Evolutionary conservation across 768 basidiomycete species (phyloP).

Genomic region (Termitomyces sp.): DNA sequence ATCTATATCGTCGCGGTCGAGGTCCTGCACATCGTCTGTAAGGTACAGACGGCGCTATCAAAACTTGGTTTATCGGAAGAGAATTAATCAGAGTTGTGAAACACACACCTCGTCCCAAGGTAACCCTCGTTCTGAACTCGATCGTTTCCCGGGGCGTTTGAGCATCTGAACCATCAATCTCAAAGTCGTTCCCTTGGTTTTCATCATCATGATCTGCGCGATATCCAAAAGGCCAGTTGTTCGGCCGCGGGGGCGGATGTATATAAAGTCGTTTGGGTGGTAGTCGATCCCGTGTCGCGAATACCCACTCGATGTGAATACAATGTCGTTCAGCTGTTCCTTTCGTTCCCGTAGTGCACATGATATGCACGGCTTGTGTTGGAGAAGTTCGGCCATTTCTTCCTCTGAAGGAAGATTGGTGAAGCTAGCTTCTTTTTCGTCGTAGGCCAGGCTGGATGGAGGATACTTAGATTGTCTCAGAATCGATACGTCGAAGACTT

Average conservation of each 20-base stretch:
- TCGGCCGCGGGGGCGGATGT: conserved; percentile 34
- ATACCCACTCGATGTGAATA: conserved; percentile 30
- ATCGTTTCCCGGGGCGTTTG: conserved; percentile 32
- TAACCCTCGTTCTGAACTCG: neutral
- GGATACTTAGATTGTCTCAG: neutral
- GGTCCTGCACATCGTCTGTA: conserved; percentile 22
- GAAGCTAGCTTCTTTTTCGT: conserved; percentile 44
- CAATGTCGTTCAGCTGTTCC: conserved; percentile 19
- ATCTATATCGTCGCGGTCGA: conserved; percentile 27
- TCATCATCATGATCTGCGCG: conserved; percentile 50
- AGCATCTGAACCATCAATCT: conserved; percentile 37
- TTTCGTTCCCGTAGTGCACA: conserved; percentile 37
- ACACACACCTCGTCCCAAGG: conserved; percentile 40
- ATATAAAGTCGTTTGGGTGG: conserved; percentile 62
- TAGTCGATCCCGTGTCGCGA: conserved; percentile 42
- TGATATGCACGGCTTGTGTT: conserved; percentile 43
- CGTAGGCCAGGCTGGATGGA: conserved; percentile 49
- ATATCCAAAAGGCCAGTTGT: conserved; percentile 39
- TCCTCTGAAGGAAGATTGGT: conserved; percentile 37
- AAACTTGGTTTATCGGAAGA: neutral
- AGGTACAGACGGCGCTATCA: conserved; percentile 40
- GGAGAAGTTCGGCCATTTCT: conserved; percentile 22
- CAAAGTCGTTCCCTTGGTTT: conserved; percentile 13
- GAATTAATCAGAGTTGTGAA: neutral
- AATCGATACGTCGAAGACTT: conserved; percentile 13